These are phyloP conservation scores for Colletotrichum sidae DNA, from an alignment of 2,329 filamentous ascomycete genomes.

Conservation along the genomic window DNA sequence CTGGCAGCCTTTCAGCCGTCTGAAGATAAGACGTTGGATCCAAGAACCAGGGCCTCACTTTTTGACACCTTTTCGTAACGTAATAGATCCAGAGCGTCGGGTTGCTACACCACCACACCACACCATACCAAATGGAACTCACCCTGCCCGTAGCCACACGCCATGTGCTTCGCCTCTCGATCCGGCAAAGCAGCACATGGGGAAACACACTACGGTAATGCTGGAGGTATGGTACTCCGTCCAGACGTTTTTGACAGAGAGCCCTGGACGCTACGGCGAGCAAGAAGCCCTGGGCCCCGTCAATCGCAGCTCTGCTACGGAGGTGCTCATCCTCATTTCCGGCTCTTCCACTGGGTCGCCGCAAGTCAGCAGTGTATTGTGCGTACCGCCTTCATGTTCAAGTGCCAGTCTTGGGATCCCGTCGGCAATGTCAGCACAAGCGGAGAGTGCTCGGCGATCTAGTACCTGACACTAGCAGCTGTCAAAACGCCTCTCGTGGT, in stretches of 20 bases:
- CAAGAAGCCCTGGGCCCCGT: no score
- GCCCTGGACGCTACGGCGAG: no score
- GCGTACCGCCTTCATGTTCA: no score
- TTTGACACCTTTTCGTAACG: constrained; percentile 32
- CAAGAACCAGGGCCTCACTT: neutral
- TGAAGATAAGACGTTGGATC: constrained; percentile 11
- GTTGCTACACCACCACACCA: neutral
- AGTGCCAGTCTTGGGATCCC: neutral
- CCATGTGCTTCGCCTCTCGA: no score
- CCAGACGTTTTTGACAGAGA: no score
- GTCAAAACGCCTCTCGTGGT: constrained; percentile 6
- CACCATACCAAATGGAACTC: neutral
- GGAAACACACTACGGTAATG: no score
- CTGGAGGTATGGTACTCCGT: no score
- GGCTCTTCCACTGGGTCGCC: neutral
- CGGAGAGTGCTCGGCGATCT: neutral
- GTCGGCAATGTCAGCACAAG: neutral
- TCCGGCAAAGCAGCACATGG: no score
- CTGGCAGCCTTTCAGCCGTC: neutral
- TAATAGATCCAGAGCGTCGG: constrained; percentile 36
- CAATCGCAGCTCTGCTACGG: neutral
- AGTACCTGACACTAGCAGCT: neutral
- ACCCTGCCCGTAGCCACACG: no score
- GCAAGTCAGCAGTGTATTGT: no score
- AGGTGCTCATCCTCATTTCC: neutral